Evolutionary conservation across 192 early-diverging fungal species (phyloP).

Genomic region (Rhizophagus clarus): DNA sequence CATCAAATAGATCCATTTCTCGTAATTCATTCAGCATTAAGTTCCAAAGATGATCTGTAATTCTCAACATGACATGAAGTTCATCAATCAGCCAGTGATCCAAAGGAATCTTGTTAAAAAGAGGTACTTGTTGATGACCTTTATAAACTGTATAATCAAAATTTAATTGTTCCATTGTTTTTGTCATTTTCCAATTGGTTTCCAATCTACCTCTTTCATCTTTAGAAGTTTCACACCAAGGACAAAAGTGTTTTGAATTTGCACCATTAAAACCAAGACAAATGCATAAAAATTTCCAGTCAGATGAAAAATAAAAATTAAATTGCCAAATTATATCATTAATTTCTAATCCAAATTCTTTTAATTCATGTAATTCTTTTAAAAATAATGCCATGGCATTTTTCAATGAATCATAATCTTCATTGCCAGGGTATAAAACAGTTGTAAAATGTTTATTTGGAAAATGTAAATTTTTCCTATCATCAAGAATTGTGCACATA

Average conservation of each 20-base stretch:
- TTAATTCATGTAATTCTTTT: background rate
- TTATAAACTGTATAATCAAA: no score
- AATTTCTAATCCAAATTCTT: conserved; percentile 3
- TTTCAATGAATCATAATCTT: conserved; percentile 1
- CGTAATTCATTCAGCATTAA: no score
- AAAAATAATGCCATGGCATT: conserved; percentile 6
- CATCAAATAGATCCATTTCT: no score
- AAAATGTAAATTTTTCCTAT: conserved; percentile 2
- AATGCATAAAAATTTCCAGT: conserved; percentile 2
- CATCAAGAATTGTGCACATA: background rate
- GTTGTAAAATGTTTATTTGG: background rate
- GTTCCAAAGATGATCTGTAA: no score
- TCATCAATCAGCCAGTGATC: no score
- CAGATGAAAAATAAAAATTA: background rate
- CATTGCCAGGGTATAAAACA: background rate
- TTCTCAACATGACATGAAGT: no score
- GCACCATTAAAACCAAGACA: background rate
- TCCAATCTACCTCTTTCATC: no score
- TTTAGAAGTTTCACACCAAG: no score
- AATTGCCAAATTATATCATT: background rate
- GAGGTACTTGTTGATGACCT: no score
- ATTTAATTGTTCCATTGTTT: no score
- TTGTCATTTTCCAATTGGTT: no score
- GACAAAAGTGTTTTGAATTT: background rate
- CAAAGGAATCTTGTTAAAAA: no score